phyloP scores from a whole-genome alignment of 257 asterid species.

The Agastache rugosa region DNA sequence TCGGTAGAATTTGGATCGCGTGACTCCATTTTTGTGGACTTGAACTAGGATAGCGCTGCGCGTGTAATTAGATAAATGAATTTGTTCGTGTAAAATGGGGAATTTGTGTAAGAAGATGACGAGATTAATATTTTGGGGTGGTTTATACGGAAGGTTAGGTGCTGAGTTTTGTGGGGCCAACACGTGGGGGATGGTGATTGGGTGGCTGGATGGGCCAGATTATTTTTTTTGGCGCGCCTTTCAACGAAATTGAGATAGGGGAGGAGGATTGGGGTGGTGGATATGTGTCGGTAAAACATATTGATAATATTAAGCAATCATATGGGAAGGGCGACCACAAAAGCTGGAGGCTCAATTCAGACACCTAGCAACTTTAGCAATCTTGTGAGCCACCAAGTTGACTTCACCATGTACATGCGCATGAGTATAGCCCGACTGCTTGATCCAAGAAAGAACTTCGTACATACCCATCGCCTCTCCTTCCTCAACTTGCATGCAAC shows the following conservation, averaged over 20 bases:
- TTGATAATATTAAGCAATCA: too few species aligned
- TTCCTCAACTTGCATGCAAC: too few species aligned
- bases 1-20: slow-evolving; percentile 17
- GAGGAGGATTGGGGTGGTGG: not conserved
- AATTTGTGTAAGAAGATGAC: not conserved
- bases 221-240: slow-evolving; percentile 56
- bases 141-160: slow-evolving; percentile 46
- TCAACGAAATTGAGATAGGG: slow-evolving; percentile 35
- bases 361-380: too few species aligned
- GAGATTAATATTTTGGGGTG: slow-evolving; percentile 9
- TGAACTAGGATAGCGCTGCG: not conserved
- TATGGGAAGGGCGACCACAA: too few species aligned
- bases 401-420: too few species aligned
- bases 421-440: too few species aligned
- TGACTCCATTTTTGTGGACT: slow-evolving; percentile 41
- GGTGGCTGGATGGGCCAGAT: not conserved
- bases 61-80: not conserved
- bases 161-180: slow-evolving; percentile 17
- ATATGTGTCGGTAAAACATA: too few species aligned
- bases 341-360: too few species aligned
- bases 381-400: too few species aligned
- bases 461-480: too few species aligned
- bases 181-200: slow-evolving; percentile 45
- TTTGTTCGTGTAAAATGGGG: not conserved
- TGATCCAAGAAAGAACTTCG: too few species aligned